Conservation (phyloP, 192 early-diverging fungal genomes). For the Obelidium mucronatum region DNA sequence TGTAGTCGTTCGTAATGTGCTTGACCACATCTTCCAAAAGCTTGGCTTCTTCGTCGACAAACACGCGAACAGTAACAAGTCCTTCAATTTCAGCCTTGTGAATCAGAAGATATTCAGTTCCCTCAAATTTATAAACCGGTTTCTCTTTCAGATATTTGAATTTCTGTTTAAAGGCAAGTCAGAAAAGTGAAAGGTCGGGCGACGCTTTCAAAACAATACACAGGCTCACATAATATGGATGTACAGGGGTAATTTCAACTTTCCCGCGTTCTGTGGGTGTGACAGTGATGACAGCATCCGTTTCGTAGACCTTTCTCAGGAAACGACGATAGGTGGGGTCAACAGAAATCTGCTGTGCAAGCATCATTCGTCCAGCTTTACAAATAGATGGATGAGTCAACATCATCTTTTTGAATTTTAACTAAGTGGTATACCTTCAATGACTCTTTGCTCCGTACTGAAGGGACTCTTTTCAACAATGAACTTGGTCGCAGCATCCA, state of each 20-base stretch:
- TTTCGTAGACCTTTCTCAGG: constrained; percentile 75
- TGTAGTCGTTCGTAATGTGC: constrained; percentile 64
- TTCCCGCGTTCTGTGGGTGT: constrained; percentile 83
- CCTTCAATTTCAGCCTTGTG: constrained; percentile 76
- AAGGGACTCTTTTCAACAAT: constrained; percentile 51
- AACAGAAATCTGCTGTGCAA: constrained; percentile 77
- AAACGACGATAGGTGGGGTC: constrained; percentile 81
- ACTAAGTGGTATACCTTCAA: constrained; percentile 51
- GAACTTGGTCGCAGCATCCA: constrained; percentile 61
- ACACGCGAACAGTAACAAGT: constrained; percentile 68
- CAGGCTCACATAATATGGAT: constrained; percentile 69
- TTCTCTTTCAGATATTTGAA: constrained; percentile 89
- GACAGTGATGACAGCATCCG: constrained; percentile 73
- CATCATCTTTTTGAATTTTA: constrained; percentile 27
- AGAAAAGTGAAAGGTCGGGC: constrained; percentile 2
- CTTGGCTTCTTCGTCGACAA: constrained; percentile 56
- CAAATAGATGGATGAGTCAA: constrained; percentile 66
- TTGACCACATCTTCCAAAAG: constrained; percentile 60
- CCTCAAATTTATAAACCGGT: constrained; percentile 72
- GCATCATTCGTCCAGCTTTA: constrained; percentile 70
- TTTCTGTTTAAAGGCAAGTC: constrained; percentile 47
- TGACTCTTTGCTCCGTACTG: constrained; percentile 56
- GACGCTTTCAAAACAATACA: too few species aligned
- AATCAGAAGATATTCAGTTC: constrained; percentile 80
- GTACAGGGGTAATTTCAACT: constrained; percentile 76